phyloP scores from a whole-genome alignment of 2,329 filamentous ascomycete species.

The Leptoxyphium fumago region DNA sequence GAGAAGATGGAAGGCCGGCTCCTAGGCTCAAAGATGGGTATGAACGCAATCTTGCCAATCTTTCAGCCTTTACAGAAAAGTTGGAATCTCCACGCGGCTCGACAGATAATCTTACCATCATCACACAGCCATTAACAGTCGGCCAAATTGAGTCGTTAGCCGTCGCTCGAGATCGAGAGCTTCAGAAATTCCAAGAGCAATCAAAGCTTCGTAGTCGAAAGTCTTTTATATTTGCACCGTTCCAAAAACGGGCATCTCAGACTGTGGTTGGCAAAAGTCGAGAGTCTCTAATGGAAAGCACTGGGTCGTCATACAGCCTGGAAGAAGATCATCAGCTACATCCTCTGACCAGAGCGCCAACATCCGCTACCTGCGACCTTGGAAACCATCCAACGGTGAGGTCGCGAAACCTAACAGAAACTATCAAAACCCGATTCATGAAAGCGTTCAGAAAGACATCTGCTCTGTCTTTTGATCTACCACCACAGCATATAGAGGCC shows the following conservation, averaged over 20 bases:
- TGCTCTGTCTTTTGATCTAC: constrained; percentile 25
- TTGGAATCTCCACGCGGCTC: neutral
- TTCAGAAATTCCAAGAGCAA: constrained; percentile 26
- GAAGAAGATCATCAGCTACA: constrained; percentile 8
- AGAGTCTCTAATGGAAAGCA: constrained; percentile 12
- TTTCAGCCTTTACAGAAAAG: constrained; percentile 2
- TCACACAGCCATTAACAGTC: no score
- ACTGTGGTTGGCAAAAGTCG: constrained; percentile 1
- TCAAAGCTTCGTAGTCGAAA: constrained; percentile 26
- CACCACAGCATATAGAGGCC: constrained; percentile 37
- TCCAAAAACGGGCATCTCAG: constrained; percentile 23
- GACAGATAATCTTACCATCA: no score
- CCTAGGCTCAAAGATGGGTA: constrained; percentile 9
- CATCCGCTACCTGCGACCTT: constrained; percentile 6
- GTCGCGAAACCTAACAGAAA: constrained; percentile 47
- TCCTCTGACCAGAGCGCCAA: neutral
- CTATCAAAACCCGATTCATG: constrained; percentile 47
- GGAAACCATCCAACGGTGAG: constrained; percentile 17
- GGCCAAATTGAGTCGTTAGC: constrained; percentile 2
- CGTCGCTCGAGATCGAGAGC: constrained; percentile 23
- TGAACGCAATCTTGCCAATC: constrained; percentile 2
- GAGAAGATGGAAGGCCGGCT: constrained; percentile 11
- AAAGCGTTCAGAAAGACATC: constrained; percentile 36
- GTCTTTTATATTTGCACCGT: constrained; percentile 29
- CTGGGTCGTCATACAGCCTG: constrained; percentile 14